These are phyloP conservation scores for Salix arbutifolia DNA, from an alignment of 345 rosid genomes.

Conservation along the genomic window DNA sequence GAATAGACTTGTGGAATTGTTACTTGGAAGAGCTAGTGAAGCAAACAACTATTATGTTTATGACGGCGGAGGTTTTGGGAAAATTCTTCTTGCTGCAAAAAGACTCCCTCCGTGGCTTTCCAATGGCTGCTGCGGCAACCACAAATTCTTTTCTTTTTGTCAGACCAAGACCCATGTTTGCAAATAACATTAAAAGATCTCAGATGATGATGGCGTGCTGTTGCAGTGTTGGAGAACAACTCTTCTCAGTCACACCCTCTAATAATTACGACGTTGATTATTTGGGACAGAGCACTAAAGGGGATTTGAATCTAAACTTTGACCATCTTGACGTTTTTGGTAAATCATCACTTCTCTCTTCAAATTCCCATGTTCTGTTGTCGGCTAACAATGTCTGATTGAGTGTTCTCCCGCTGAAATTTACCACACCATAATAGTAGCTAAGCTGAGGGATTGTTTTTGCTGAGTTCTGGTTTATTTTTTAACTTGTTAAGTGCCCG, in stretches of 20 bases:
- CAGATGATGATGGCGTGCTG: background rate
- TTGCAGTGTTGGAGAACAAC: slow-evolving; percentile 35
- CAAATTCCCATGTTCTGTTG: background rate
- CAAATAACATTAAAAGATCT: background rate
- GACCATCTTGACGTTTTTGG: slow-evolving; percentile 61
- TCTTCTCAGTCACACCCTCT: slow-evolving; percentile 69
- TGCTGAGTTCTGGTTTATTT: background rate
- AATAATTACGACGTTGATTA: slow-evolving; percentile 70
- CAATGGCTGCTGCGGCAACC: background rate
- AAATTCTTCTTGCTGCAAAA: background rate
- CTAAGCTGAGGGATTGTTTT: too few species aligned
- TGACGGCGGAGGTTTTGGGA: background rate
- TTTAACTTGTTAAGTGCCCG: background rate
- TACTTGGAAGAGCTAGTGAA: too few species aligned
- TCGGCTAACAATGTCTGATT: background rate
- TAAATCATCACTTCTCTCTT: slow-evolving; percentile 7
- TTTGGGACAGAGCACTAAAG: slow-evolving; percentile 88
- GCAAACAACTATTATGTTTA: background rate
- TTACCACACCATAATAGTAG: too few species aligned
- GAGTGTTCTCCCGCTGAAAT: background rate
- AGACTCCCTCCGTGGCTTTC: background rate
- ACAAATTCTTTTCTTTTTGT: background rate
- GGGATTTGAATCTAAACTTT: slow-evolving; percentile 78
- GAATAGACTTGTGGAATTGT: too few species aligned
- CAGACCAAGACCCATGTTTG: background rate